Evolutionary conservation across 371 early-diverging fungal genomes (phyloP).

Genomic region (Mucor plumbeus): DNA sequence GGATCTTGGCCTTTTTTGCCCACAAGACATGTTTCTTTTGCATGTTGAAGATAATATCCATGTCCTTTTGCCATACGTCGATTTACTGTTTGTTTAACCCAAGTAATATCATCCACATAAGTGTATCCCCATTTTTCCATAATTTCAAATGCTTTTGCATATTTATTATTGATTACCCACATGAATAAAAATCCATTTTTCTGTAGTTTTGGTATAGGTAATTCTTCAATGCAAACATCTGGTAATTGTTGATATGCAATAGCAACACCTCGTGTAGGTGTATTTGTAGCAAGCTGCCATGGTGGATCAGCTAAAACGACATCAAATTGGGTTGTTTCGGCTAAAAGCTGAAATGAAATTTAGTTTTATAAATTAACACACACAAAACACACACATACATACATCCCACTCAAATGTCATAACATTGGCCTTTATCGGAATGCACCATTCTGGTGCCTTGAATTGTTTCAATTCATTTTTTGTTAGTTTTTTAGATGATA

Average conservation of each 20-base stretch:
- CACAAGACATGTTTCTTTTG: slow-evolving; percentile 94
- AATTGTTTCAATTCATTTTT: slow-evolving; percentile 77
- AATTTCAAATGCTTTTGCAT: slow-evolving; percentile 88
- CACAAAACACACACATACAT: slow-evolving; percentile 25
- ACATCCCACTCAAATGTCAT: slow-evolving; percentile 93
- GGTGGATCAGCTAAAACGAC: slow-evolving; percentile 95
- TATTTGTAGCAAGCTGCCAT: slow-evolving; percentile 96
- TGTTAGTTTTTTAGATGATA: not conserved
- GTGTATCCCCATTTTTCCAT: slow-evolving; percentile 95
- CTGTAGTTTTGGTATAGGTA: slow-evolving; percentile 86
- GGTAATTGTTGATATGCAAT: slow-evolving; percentile 95
- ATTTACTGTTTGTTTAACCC: slow-evolving; percentile 96
- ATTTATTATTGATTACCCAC: slow-evolving; percentile 97
- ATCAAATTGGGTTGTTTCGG: slow-evolving; percentile 85
- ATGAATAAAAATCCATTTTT: slow-evolving; percentile 91
- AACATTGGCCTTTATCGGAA: slow-evolving; percentile 94
- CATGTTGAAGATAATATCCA: slow-evolving; percentile 95
- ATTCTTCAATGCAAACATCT: slow-evolving; percentile 88
- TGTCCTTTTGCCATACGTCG: slow-evolving; percentile 95
- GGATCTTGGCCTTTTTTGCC: slow-evolving; percentile 88
- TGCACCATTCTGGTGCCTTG: slow-evolving; percentile 92
- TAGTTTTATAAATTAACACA: not conserved
- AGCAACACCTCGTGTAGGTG: slow-evolving; percentile 93
- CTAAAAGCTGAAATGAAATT: slow-evolving; percentile 60
- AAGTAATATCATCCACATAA: slow-evolving; percentile 93